Evolutionary conservation across 306 rosid genomes (phyloP), one percentile per base, ranked within the genome.

Genomic region (Prunus armeniaca): DNA sequence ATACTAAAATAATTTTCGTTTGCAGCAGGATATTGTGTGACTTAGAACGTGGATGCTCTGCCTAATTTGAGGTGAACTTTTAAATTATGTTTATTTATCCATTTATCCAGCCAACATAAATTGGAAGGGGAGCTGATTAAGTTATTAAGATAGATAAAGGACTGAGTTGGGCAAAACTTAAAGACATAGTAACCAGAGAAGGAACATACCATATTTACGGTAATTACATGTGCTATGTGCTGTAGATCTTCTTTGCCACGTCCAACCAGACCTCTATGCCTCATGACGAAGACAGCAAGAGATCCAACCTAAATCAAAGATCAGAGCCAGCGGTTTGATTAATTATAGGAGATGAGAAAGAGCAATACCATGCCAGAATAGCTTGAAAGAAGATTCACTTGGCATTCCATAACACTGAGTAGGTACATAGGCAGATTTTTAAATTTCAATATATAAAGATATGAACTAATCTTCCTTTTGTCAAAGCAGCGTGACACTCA

Each of bases 221-320:
- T 81, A 66, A 90, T 86, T 71, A 91, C 88, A 15, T 30, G 89
- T 49, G 82, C 86, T 47, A 88, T 83, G 54, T 87, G 91, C 86
- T 34, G 86, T 58, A 91, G 73, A 78, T 87, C 93, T 79, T 88
- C 81, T 74, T 69, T 87, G 83, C 98, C 97, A 58, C 96, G 90
- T 76, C 97, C 94, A 34, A 85, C 85, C 65, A 91, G 47, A 72
- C 84, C 84, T 81, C 88, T 87, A 84, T 93, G 97, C 76, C 97
- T 88, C 79, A 86, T 72, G 75, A 88, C 84, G 84, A 90, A 91
- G 68, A 91, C 94, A 15, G 93, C 98, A 64, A 88, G 70, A 5
- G 97, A 92, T 72, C 96, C 98, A 79, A 91, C 98, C 97, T 93
- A 88, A 83, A 86, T 68, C 50, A 76, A 61, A 79, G 14, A 62